A percentile compares a stretch with the other conserved stretches of the same genome.
Conservation (phyloP, 73 alveolate species). For the Paramecium octaurelia region DNA sequence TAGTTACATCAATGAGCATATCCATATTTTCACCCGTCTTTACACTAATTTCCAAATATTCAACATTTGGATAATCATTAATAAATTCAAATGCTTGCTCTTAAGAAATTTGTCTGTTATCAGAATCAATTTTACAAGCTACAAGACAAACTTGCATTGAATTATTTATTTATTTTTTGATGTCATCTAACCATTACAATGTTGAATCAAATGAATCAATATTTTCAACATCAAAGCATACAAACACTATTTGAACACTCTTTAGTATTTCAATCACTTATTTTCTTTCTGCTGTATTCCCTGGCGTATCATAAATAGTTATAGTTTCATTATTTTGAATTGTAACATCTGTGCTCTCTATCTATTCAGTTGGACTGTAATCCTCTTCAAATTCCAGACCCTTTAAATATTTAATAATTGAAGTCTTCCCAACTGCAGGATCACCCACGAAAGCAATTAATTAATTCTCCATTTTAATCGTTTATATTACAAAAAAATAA, state of each 20-base stretch:
- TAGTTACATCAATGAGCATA: not conserved
- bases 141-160: not conserved
- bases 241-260: not conserved
- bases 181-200: not conserved
- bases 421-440: slow-evolving; percentile 25
- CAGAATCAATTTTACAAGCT: slow-evolving; percentile 3
- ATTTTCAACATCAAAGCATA: slow-evolving; percentile 26
- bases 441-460: slow-evolving; percentile 20
- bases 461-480: not conserved
- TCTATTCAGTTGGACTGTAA: slow-evolving; percentile 21
- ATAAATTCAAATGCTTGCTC: not conserved
- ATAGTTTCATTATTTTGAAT: not conserved
- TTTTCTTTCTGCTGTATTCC: not conserved
- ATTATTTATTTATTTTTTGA: slow-evolving; percentile 1
- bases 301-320: slow-evolving; percentile 29
- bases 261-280: not conserved
- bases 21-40: not conserved
- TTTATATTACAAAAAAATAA: not conserved
- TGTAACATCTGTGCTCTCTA: not conserved
- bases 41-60: slow-evolving; percentile 33
- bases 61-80: slow-evolving; percentile 42
- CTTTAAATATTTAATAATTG: not conserved
- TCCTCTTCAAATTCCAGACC: not conserved
- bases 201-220: slow-evolving; percentile 42
- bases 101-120: not conserved